These are phyloP conservation scores for Hymenoscyphus scutula DNA, from an alignment of 2,329 filamentous ascomycete genomes.

Conservation along the genomic window DNA sequence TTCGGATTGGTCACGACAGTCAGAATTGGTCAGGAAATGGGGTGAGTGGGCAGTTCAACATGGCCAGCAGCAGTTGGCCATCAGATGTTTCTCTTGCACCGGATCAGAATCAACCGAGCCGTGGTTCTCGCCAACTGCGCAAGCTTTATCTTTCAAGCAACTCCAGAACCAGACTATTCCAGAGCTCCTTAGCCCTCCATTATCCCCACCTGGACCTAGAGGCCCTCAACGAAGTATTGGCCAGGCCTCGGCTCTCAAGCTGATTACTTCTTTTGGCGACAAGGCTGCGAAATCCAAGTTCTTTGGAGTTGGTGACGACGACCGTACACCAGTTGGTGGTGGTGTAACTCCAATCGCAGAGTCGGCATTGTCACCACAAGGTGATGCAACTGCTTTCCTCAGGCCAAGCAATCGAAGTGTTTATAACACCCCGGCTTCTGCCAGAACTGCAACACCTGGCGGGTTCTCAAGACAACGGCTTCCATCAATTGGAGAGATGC, in stretches of 20 bases:
- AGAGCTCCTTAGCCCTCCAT: slow-evolving; percentile 64
- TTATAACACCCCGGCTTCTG: slow-evolving; percentile 68
- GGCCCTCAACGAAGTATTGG: slow-evolving; percentile 63
- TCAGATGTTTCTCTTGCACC: slow-evolving; percentile 89
- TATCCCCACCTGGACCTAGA: slow-evolving; percentile 68
- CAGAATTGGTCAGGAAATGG: slow-evolving; percentile 88
- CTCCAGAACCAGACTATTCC: slow-evolving; percentile 58
- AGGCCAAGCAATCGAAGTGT: slow-evolving; percentile 65
- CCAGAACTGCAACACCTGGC: slow-evolving; percentile 59
- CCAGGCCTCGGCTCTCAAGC: slow-evolving; percentile 80
- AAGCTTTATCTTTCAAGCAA: slow-evolving; percentile 56
- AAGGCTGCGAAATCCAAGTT: slow-evolving; percentile 61
- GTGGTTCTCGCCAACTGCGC: slow-evolving; percentile 82
- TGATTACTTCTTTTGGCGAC: slow-evolving; percentile 85
- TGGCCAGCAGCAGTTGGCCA: slow-evolving; percentile 84
- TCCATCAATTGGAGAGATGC: slow-evolving; percentile 73
- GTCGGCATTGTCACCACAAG: slow-evolving; percentile 70
- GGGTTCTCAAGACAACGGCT: slow-evolving; percentile 64
- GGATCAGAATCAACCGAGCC: slow-evolving; percentile 80
- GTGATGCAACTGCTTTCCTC: slow-evolving; percentile 64
- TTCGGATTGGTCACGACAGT: slow-evolving; percentile 85
- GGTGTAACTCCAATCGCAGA: slow-evolving; percentile 88
- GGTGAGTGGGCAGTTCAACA: slow-evolving; percentile 87
- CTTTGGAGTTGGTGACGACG: slow-evolving; percentile 54
- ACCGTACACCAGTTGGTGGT: slow-evolving; percentile 71